Conservation (phyloP, 2,329 filamentous ascomycete genomes). For the Neurospora crassa region DNA sequence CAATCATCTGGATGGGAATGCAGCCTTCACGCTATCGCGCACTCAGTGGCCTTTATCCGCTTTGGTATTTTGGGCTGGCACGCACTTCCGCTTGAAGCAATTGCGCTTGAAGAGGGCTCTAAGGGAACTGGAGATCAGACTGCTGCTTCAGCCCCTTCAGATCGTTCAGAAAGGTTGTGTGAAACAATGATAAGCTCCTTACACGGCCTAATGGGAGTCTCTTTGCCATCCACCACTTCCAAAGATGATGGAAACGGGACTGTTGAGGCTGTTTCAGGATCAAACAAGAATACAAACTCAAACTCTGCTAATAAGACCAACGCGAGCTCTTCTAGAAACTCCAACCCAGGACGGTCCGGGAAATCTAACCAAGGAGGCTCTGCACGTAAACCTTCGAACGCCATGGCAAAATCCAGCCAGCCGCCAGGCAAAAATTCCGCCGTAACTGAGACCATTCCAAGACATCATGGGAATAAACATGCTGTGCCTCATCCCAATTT, state of each 20-base stretch:
- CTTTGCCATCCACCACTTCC: background rate
- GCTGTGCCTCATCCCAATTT: background rate
- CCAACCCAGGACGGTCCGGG: background rate
- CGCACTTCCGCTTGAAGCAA: background rate
- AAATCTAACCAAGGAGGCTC: background rate
- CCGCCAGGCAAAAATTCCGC: background rate
- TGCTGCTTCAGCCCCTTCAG: background rate
- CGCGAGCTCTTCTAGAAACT: background rate
- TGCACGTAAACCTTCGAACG: background rate
- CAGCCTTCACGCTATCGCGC: constrained; percentile 7
- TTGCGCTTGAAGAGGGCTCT: background rate
- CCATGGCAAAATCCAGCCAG: background rate
- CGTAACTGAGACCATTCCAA: background rate
- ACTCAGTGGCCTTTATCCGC: constrained; percentile 9
- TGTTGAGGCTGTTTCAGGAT: background rate
- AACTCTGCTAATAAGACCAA: background rate
- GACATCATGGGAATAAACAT: background rate
- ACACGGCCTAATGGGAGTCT: background rate
- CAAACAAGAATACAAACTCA: background rate
- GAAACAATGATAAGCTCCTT: background rate
- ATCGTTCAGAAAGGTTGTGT: background rate
- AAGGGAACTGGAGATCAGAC: background rate
- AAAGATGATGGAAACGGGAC: background rate
- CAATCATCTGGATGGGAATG: constrained; percentile 8
- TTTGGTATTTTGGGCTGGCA: constrained; percentile 8